phyloP scores from a whole-genome alignment of 108 stramenopile species.

The Fistulifera pelliculosa region DNA sequence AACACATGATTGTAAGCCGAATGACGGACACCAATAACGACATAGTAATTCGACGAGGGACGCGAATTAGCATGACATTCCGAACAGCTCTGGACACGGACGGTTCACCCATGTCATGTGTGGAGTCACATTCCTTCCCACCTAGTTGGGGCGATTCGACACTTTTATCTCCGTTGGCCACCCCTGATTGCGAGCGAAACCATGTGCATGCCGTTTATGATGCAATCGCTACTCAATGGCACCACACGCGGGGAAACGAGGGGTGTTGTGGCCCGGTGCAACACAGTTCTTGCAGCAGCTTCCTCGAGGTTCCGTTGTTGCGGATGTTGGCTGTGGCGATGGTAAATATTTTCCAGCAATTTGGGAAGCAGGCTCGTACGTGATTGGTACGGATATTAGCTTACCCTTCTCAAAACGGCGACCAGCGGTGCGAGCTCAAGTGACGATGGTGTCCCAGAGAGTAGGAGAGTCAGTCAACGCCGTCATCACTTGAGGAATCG shows the following conservation, averaged over 20 bases:
- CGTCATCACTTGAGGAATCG: conserved; percentile 40
- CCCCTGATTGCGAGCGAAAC: conserved; percentile 79
- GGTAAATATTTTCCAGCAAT: conserved; percentile 89
- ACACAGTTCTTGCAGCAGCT: conserved; percentile 71
- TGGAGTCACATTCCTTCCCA: conserved; percentile 51
- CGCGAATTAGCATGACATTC: conserved; percentile 76
- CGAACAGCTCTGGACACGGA: conserved; percentile 56
- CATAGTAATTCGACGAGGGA: conserved; percentile 42
- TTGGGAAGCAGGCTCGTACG: conserved; percentile 64
- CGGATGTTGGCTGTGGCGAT: conserved; percentile 96
- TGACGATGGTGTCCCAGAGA: conserved; percentile 37
- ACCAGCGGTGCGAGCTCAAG: conserved; percentile 15
- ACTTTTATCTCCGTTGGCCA: conserved; percentile 21
- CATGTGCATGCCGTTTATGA: conserved; percentile 96
- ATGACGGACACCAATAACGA: conserved; percentile 74
- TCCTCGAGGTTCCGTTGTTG: conserved; percentile 78
- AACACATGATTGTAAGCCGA: conserved; percentile 81
- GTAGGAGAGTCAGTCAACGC: conserved; percentile 33
- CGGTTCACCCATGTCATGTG: conserved; percentile 35
- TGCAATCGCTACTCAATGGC: conserved; percentile 96
- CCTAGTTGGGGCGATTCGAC: conserved; percentile 34
- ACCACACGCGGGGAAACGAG: conserved; percentile 91
- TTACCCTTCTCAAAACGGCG: conserved; percentile 55
- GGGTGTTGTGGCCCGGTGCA: conserved; percentile 94
- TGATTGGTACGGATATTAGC: conserved; percentile 91